These are phyloP conservation scores for Myxozyma monticola DNA, from an alignment of 805 yeast species.

Conservation along the genomic window DNA sequence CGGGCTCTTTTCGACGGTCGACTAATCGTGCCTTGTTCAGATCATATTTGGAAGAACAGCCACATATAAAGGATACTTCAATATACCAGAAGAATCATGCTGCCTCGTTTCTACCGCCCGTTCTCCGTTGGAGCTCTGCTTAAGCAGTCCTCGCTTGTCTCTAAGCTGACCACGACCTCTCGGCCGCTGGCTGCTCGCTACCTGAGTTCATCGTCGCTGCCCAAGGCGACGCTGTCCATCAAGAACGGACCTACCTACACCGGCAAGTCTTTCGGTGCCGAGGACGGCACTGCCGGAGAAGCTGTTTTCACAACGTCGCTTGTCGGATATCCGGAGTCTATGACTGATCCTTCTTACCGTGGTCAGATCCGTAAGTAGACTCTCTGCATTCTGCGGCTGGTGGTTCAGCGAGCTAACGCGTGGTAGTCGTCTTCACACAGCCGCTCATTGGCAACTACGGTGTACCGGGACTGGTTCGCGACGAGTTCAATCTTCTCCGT, in stretches of 20 bases:
- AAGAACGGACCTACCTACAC: slow-evolving; percentile 49
- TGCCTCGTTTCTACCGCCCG: slow-evolving; percentile 12
- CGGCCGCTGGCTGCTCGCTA: slow-evolving; percentile 8
- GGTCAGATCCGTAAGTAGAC: slow-evolving; percentile 67
- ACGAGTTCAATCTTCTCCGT: slow-evolving; percentile 79
- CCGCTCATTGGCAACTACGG: slow-evolving; percentile 99
- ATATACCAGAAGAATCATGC: slow-evolving; percentile 5
- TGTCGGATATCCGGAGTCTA: slow-evolving; percentile 98
- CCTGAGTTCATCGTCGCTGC: slow-evolving; percentile 7
- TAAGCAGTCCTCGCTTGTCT: slow-evolving; percentile 1
- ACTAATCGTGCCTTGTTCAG: not conserved
- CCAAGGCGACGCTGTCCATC: slow-evolving; percentile 17
- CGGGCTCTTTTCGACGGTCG: not conserved
- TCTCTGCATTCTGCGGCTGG: slow-evolving; percentile 18
- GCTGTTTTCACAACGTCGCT: slow-evolving; percentile 99
- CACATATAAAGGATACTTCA: slow-evolving; percentile 3
- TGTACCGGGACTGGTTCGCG: slow-evolving; percentile 86
- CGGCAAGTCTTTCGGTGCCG: slow-evolving; percentile 98
- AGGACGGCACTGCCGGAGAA: slow-evolving; percentile 87
- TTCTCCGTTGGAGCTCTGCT: slow-evolving; percentile 2
- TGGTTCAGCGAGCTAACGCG: not conserved
- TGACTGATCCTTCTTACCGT: slow-evolving; percentile 97
- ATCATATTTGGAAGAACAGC: slow-evolving; percentile 29
- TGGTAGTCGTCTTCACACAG: slow-evolving; percentile 76
- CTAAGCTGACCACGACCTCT: not conserved